Evolutionary conservation across 2,329 filamentous ascomycete species (phyloP), one percentile per base, ranked within the genome.

Genomic region (Microdochium trichocladiopsis): DNA sequence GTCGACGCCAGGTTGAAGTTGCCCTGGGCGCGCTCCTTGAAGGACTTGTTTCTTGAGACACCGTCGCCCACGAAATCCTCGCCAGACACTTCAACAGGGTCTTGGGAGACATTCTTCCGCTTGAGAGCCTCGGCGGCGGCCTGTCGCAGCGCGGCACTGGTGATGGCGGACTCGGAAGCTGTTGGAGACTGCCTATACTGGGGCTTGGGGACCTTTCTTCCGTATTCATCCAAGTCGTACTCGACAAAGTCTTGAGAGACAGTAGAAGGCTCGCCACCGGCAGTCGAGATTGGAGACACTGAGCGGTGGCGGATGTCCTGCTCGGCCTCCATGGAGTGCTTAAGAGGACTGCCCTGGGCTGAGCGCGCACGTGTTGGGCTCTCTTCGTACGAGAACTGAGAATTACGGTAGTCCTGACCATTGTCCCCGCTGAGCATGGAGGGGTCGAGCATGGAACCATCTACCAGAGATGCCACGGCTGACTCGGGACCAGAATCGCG

Each of bases 381-480:
- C n/a, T 58, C 61, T 9, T 31, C 37, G 33, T 45, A 43, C 5
- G 41, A 51, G 22, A 31, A 31, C 50, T 51, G 51, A 0, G 64
- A 67, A 52, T 64, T 60, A 56, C 69, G 58, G 55, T 76, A 78
- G 24, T 79, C 75, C 56, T 78, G 74, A n/a, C 74, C 73, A 60
- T 66, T 66, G 23, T 72, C 70, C 28, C 73, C 77, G 14, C 71
- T 92, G 51, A 96, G 65, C 12, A 86, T 80, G 2, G 90, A 95
- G 50, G 79, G 79, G 4, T 82, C 79, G 16, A 82, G 66, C 67
- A 79, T 73, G 0, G 90, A 93, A 18, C 91, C 90, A 60, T 94
- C 87, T 2, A 86, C 73, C 6, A 97, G 74, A 16, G 92, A 96
- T 8, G 93, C 93, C 11, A 97, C 92, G 10, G 88, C 88, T 14